These are phyloP conservation scores for Ogataea nakhonphanomensis DNA, from an alignment of 805 yeast species.

Conservation along the genomic window DNA sequence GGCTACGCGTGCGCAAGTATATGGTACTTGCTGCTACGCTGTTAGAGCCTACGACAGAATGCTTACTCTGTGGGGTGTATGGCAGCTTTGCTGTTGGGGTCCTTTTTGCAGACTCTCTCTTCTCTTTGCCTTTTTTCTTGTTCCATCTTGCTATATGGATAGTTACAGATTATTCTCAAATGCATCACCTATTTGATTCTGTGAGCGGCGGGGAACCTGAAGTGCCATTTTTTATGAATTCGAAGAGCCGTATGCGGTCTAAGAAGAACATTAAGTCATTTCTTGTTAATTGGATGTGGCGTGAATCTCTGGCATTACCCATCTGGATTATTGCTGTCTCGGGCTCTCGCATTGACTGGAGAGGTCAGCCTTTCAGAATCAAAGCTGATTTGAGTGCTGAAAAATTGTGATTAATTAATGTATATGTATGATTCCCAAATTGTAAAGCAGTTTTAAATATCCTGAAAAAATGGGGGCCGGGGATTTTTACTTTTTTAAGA, in stretches of 20 bases:
- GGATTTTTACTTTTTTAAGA: not conserved
- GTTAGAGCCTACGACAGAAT: slow-evolving; percentile 84
- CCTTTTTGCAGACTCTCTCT: slow-evolving; percentile 35
- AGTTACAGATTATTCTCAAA: slow-evolving; percentile 59
- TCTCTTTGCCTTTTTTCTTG: slow-evolving; percentile 37
- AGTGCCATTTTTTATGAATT: slow-evolving; percentile 13
- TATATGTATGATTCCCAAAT: too few species aligned
- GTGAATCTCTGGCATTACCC: slow-evolving; percentile 78
- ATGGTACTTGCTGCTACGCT: slow-evolving; percentile 85
- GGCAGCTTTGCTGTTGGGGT: slow-evolving; percentile 60
- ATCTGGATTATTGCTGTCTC: slow-evolving; percentile 78
- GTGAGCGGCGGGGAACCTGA: slow-evolving; percentile 6
- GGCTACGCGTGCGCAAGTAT: slow-evolving; percentile 83
- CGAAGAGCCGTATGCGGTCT: slow-evolving; percentile 50
- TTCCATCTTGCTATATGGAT: slow-evolving; percentile 67
- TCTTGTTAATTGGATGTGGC: slow-evolving; percentile 53
- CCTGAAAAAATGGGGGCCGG: not conserved
- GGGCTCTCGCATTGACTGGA: slow-evolving; percentile 75
- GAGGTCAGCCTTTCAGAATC: slow-evolving; percentile 73
- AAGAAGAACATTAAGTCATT: slow-evolving; percentile 19
- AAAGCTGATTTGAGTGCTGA: slow-evolving; percentile 75
- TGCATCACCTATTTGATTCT: slow-evolving; percentile 37
- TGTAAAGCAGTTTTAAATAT: too few species aligned
- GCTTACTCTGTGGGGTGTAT: slow-evolving; percentile 59
- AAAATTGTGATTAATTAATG: slow-evolving; percentile 31